Conservation (phyloP, 176 grass and related monocot genomes). For the Juncus effusus region DNA sequence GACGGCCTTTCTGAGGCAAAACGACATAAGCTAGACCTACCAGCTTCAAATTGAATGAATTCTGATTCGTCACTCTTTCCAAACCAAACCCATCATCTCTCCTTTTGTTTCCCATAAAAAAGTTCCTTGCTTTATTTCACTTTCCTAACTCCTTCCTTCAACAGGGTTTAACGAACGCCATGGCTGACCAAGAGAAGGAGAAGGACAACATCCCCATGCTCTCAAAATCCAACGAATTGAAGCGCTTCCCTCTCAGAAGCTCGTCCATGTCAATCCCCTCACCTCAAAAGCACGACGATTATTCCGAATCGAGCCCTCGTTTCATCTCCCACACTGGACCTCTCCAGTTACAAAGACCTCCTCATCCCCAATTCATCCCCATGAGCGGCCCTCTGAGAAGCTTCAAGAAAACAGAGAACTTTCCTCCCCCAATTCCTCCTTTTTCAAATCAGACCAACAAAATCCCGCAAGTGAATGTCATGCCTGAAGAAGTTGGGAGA, state of each 20-base stretch:
- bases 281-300: conserved; percentile 22
- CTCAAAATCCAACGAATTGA: conserved; percentile 46
- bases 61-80: too few relatives aligned
- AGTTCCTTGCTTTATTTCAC: not conserved
- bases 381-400: conserved; percentile 30
- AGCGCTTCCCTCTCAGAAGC: conserved; percentile 60
- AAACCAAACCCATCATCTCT: too few relatives aligned
- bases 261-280: conserved; percentile 79
- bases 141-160: not conserved
- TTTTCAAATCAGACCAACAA: conserved; percentile 37
- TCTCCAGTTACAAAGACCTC: conserved; percentile 37
- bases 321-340: conserved; percentile 65
- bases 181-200: conserved; percentile 64
- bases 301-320: conserved; percentile 41
- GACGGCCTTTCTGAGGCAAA: not conserved
- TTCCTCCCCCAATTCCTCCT: conserved; percentile 26
- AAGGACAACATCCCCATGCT: conserved; percentile 70
- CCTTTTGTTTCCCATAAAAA: too few relatives aligned
- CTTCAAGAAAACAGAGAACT: conserved; percentile 43
- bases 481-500: conserved; percentile 43
- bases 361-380: conserved; percentile 39
- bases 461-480: conserved; percentile 36
- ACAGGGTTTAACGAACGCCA: conserved; percentile 38
- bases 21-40: not conserved
- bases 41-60: too few relatives aligned